A percentile compares a stretch with the other conserved stretches of the same genome.
phyloP scores from a whole-genome alignment of 2,329 filamentous ascomycete genomes.

The Microdochium bolleyi region DNA sequence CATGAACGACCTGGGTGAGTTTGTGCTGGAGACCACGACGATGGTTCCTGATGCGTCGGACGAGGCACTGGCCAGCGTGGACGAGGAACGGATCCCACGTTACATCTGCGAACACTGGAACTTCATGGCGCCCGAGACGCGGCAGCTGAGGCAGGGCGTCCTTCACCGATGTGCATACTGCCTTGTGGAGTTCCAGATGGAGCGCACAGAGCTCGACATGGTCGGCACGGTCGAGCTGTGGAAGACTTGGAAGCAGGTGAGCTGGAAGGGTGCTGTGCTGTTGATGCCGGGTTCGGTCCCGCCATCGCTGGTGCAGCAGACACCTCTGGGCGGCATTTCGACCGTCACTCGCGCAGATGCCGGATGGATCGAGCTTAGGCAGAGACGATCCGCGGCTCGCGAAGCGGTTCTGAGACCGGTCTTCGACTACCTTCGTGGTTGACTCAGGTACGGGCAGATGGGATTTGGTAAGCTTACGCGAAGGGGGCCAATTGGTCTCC shows the following conservation, averaged over 20 bases:
- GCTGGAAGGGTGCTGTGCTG: background rate
- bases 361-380: no score
- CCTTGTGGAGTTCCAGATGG: background rate
- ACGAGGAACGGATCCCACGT: no score
- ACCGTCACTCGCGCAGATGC: background rate
- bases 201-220: background rate
- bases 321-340: background rate
- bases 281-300: background rate
- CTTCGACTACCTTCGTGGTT: no score
- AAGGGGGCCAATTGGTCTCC: no score
- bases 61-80: background rate
- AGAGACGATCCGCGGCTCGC: no score
- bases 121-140: background rate
- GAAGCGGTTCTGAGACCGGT: no score
- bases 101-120: background rate
- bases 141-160: background rate
- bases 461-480: no score
- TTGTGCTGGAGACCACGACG: background rate
- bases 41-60: background rate
- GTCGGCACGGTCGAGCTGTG: background rate
- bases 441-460: no score
- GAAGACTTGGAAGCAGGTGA: background rate
- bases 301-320: background rate
- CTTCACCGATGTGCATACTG: background rate
- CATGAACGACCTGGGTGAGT: background rate